Percentiles rank a stretch among this genome's conserved stretches.
These are phyloP conservation scores for Ceratocystis variospora DNA, from an alignment of 2,329 filamentous ascomycete species.

Conservation along the genomic window DNA sequence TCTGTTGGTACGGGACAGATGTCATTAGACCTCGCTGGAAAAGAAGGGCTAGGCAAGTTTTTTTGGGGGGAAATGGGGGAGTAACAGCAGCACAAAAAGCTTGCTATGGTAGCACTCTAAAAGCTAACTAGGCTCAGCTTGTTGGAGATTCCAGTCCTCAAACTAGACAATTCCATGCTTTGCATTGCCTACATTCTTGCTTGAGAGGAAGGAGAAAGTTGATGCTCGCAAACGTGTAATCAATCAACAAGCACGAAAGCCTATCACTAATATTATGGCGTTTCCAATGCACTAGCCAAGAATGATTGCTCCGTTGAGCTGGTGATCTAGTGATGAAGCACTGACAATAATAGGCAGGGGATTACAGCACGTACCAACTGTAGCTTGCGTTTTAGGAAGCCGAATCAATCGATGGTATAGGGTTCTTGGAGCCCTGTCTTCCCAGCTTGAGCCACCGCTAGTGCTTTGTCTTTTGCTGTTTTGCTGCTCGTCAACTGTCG, in stretches of 20 bases:
- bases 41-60: neutral
- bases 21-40: constrained; percentile 4
- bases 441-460: too few relatives aligned
- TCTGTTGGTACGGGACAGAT: constrained; percentile 9
- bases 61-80: neutral
- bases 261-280: too few relatives aligned
- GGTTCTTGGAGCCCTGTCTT: too few relatives aligned
- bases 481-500: too few relatives aligned
- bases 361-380: neutral
- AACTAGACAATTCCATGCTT: neutral
- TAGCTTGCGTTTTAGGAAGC: neutral
- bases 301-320: neutral
- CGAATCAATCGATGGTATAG: too few relatives aligned
- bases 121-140: neutral
- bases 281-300: too few relatives aligned
- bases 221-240: neutral
- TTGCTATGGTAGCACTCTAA: neutral
- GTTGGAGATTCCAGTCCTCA: neutral
- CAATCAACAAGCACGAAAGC: neutral
- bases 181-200: too few relatives aligned
- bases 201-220: neutral
- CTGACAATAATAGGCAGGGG: neutral
- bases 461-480: too few relatives aligned
- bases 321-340: neutral
- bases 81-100: neutral